These are phyloP conservation scores for Xylaria digitata DNA, from an alignment of 2,329 filamentous ascomycete genomes.

Conservation along the genomic window DNA sequence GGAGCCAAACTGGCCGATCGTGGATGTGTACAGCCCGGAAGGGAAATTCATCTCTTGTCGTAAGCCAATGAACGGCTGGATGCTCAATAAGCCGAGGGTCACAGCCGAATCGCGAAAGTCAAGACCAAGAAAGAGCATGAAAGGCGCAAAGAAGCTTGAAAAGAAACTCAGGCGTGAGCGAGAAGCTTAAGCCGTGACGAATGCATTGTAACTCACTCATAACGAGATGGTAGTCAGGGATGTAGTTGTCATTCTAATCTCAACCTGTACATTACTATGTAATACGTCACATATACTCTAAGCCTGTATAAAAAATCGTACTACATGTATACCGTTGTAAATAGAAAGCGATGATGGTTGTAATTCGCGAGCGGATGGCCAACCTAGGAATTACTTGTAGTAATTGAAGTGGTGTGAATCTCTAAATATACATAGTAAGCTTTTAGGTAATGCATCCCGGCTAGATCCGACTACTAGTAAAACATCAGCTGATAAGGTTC, in stretches of 20 bases:
- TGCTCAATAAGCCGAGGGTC: constrained; percentile 68
- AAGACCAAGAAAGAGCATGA: constrained; percentile 78
- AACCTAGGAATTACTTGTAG: neutral
- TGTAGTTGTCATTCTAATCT: constrained; percentile 7
- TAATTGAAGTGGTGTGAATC: neutral
- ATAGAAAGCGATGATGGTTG: neutral
- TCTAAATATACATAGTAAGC: neutral
- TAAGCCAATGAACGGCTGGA: constrained; percentile 77
- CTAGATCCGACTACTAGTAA: constrained; percentile 16
- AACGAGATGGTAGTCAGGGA: neutral
- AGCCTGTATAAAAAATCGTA: constrained; percentile 3
- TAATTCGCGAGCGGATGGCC: neutral
- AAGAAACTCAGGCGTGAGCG: constrained; percentile 54
- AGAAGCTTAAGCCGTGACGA: constrained; percentile 16
- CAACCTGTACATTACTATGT: constrained; percentile 15
- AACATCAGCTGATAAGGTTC: constrained; percentile 24
- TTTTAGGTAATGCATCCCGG: constrained; percentile 4
- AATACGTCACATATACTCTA: neutral
- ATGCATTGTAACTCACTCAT: neutral
- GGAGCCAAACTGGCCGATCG: constrained; percentile 68
- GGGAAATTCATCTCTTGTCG: constrained; percentile 81
- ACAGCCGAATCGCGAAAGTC: constrained; percentile 60
- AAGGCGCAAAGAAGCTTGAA: constrained; percentile 65
- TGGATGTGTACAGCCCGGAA: constrained; percentile 87
- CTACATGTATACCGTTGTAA: neutral